Conservation (phyloP, 352 stramenopile species). For the Thalassiosira tumida region DNA sequence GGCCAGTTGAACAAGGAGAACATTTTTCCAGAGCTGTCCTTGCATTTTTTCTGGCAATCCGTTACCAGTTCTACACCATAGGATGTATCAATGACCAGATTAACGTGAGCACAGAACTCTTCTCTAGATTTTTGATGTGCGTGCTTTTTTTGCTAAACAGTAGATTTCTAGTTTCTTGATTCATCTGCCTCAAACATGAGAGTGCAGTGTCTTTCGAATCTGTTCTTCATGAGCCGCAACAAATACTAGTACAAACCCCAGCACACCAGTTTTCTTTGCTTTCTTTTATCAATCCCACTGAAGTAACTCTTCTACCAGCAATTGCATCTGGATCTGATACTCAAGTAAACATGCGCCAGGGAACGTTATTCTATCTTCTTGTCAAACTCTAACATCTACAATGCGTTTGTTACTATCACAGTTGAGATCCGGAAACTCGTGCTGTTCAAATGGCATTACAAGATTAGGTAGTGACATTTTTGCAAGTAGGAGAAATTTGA, state of each 20-base stretch:
- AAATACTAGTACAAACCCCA: constrained; percentile 37
- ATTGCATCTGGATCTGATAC: constrained; percentile 34
- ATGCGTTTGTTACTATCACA: background rate
- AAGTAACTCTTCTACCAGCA: constrained; percentile 34
- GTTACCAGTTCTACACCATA: constrained; percentile 17
- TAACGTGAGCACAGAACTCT: constrained; percentile 5
- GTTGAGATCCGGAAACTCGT: background rate
- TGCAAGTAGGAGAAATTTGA: too few relatives aligned
- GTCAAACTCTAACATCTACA: constrained; percentile 29
- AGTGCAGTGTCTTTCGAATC: constrained; percentile 33
- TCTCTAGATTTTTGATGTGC: background rate
- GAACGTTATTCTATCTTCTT: constrained; percentile 11
- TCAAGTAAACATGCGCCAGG: constrained; percentile 55
- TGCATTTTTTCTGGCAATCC: background rate
- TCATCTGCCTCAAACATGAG: constrained; percentile 32
- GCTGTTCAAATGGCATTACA: too few relatives aligned
- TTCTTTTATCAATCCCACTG: constrained; percentile 44
- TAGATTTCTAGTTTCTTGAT: background rate
- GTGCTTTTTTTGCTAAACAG: constrained; percentile 14
- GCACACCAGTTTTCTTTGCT: constrained; percentile 1
- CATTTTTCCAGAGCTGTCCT: background rate
- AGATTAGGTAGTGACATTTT: too few relatives aligned
- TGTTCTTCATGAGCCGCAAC: constrained; percentile 48
- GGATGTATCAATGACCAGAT: constrained; percentile 17
- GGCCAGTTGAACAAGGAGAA: background rate